Conservation (phyloP, 345 rosid species). For the Pugionium dolabratum region DNA sequence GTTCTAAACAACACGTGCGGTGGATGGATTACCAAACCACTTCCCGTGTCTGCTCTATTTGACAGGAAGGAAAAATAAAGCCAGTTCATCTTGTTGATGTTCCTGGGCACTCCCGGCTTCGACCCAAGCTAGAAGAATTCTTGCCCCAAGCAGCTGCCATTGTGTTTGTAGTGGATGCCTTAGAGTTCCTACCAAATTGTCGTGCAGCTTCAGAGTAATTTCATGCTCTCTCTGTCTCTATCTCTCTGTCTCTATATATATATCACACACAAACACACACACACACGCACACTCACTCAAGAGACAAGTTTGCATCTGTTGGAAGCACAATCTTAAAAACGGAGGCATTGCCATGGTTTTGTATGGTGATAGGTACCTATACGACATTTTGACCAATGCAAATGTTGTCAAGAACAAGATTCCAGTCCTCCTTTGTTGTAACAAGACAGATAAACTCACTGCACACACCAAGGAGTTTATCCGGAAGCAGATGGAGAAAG, state of each 20-base stretch:
- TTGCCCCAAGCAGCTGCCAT: constrained; percentile 86
- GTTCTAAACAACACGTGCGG: constrained; percentile 4
- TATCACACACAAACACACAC: neutral
- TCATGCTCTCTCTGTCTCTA: constrained; percentile 20
- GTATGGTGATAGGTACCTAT: constrained; percentile 59
- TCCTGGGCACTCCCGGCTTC: constrained; percentile 93
- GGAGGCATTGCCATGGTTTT: constrained; percentile 19
- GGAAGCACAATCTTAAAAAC: neutral
- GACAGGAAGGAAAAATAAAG: constrained; percentile 67
- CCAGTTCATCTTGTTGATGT: constrained; percentile 90
- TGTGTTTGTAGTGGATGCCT: constrained; percentile 82
- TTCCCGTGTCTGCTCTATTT: constrained; percentile 16
- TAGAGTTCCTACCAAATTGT: constrained; percentile 83
- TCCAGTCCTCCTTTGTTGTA: constrained; percentile 85
- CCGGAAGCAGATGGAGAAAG: constrained; percentile 91
- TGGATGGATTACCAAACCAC: constrained; percentile 6
- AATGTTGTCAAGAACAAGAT: constrained; percentile 74
- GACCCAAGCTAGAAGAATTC: constrained; percentile 74
- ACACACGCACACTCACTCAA: neutral
- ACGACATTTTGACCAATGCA: constrained; percentile 82
- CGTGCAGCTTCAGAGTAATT: constrained; percentile 78
- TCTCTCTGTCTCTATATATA: neutral
- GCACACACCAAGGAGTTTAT: constrained; percentile 94
- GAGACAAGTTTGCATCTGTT: constrained; percentile 4
- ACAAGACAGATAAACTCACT: constrained; percentile 94